Percentiles rank a stretch among this genome's conserved stretches.
Conservation (phyloP, 75 land plant species). For the Cunninghamia lanceolata region DNA sequence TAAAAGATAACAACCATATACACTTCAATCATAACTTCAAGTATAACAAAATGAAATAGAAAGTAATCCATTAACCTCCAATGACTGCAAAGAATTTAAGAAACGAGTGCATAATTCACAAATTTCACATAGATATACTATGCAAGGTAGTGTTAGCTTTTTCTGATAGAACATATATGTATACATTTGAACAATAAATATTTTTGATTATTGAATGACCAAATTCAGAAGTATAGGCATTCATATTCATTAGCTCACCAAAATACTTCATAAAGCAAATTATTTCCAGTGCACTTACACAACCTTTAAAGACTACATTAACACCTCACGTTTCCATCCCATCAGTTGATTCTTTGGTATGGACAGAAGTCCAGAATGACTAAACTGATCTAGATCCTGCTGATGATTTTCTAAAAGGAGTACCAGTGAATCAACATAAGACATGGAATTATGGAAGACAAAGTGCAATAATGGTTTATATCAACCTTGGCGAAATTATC, state of each 20-base stretch:
- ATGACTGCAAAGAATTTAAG: neutral
- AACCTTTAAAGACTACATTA: neutral
- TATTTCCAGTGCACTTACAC: neutral
- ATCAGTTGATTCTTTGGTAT: neutral
- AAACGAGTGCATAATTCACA: neutral
- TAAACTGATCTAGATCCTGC: neutral
- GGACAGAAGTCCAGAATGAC: neutral
- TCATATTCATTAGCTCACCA: neutral
- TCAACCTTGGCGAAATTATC: neutral
- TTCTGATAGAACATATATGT: neutral
- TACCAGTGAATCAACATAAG: neutral
- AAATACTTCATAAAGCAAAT: neutral
- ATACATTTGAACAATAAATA: neutral
- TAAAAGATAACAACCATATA: neutral
- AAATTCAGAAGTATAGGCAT: neutral
- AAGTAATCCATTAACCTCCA: neutral
- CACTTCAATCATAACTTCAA: neutral
- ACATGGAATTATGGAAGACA: neutral
- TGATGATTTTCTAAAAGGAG: neutral
- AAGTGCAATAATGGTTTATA: neutral
- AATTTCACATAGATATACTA: neutral
- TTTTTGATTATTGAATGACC: neutral
- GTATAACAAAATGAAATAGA: neutral
- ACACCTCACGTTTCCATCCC: neutral
- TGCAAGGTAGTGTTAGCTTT: neutral